These are phyloP conservation scores for Pythium dissotocum DNA, from an alignment of 352 stramenopile species.

Conservation along the genomic window DNA sequence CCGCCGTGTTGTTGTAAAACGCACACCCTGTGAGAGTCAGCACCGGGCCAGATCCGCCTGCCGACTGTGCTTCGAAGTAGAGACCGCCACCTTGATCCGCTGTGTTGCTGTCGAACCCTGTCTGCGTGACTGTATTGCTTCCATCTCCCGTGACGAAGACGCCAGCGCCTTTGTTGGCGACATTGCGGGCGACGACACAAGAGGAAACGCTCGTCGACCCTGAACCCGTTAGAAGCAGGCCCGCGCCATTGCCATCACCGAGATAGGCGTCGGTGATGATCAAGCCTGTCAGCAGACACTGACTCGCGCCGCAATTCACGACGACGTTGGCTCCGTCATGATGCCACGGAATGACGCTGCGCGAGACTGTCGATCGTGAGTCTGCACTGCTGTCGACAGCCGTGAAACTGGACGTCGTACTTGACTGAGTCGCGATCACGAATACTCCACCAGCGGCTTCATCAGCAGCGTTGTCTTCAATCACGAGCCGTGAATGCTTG, in stretches of 20 bases:
- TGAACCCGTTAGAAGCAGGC: conserved; percentile 17
- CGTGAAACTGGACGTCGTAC: not conserved
- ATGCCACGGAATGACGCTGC: not conserved
- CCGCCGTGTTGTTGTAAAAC: conserved; percentile 23
- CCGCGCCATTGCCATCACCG: conserved; percentile 12
- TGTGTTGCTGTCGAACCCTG: conserved; percentile 11
- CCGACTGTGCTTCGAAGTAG: not conserved
- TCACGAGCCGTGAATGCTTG: conserved; percentile 2
- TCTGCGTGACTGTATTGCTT: not conserved
- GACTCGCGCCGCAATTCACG: conserved; percentile 3
- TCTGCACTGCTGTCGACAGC: not conserved
- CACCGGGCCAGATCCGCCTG: not conserved
- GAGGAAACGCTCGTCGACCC: conserved; percentile 9
- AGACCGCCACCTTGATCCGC: conserved; percentile 1
- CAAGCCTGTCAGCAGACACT: conserved; percentile 19
- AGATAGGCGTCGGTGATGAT: conserved; percentile 4
- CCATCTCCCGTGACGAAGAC: conserved; percentile 23
- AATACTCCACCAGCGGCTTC: conserved; percentile 13
- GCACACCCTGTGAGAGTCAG: not conserved
- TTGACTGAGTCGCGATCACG: not conserved
- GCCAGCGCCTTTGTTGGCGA: conserved; percentile 8
- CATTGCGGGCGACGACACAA: conserved; percentile 14
- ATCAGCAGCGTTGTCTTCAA: conserved; percentile 20
- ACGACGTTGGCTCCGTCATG: conserved; percentile 20
- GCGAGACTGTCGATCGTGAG: conserved; percentile 11